phyloP scores from a whole-genome alignment of 2,329 filamentous ascomycete species.

The Microdochium nivale region DNA sequence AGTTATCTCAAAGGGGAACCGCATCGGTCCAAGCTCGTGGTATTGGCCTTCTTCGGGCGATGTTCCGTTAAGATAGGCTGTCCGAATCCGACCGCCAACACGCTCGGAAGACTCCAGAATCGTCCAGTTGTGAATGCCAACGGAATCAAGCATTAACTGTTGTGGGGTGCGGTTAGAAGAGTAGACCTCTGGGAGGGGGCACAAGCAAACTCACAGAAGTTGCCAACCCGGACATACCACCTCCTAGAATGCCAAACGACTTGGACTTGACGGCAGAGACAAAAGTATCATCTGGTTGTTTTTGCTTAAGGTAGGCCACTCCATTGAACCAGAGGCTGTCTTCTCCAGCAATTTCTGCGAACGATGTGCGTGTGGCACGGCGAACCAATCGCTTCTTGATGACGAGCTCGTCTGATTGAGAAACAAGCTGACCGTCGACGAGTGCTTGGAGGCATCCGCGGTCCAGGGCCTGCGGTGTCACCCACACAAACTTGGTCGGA shows the following conservation, averaged over 20 bases:
- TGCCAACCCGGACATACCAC: slow-evolving; percentile 58
- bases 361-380: too few relatives aligned
- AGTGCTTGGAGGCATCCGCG: too few relatives aligned
- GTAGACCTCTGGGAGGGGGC: too few relatives aligned
- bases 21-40: slow-evolving; percentile 60
- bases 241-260: slow-evolving; percentile 54
- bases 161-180: slow-evolving; percentile 38
- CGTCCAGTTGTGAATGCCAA: slow-evolving; percentile 50
- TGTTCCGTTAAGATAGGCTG: slow-evolving; percentile 51
- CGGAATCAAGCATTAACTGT: too few relatives aligned
- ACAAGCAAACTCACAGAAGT: too few relatives aligned
- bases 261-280: slow-evolving; percentile 46
- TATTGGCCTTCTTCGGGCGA: slow-evolving; percentile 56
- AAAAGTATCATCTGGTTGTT: slow-evolving; percentile 42
- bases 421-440: too few relatives aligned
- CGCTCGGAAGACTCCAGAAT: slow-evolving; percentile 53
- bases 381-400: too few relatives aligned
- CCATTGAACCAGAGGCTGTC: slow-evolving; percentile 62
- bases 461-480: too few relatives aligned
- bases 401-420: too few relatives aligned
- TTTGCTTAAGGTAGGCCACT: slow-evolving; percentile 47
- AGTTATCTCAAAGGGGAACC: slow-evolving; percentile 47
- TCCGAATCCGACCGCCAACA: slow-evolving; percentile 56
- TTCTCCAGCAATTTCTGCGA: too few relatives aligned
- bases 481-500: too few relatives aligned